Evolutionary conservation across 164 flowering plant genomes (phyloP), one percentile per base, ranked within the genome.

Genomic region (Magnolia sinica): DNA sequence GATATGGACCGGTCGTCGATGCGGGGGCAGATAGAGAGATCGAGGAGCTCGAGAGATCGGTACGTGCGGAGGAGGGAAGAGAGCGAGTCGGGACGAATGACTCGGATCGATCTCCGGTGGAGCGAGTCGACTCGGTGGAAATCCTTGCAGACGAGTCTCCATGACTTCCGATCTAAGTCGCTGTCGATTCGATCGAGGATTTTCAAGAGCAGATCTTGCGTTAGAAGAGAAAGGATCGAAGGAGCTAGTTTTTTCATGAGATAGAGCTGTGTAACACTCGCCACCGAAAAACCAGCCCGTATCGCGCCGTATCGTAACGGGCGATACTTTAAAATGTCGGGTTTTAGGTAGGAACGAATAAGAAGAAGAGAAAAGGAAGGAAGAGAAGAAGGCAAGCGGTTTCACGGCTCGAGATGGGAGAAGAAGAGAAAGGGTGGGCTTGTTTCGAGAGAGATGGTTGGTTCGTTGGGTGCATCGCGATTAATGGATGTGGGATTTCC

Each of bases 21-120:
- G 1, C 89, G 77, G 3, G 92, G 90, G 73, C 94, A 92, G 7
- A 79, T 82, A 7, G 92, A 89, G 64, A 92, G 85, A 79, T 92
- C 97, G 49, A 92, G 83, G 1, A 76, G 77, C 9, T 78, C 74
- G 45, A 89, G 50, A 58, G 69, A 45, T 0, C 73, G 9, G 82
- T 79, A 84, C 20, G 81, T 88, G 11, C 16, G 23, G 70, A 88
- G 78, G 8, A 90, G 84, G 9, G 55, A 22, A 1, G 81, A 82
- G 52, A 88, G 76, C 68, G 79, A 82, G 61, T 88, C 92, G 74
- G 81, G 74, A 0, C 89, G 87, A 77, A 87, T 86, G 29, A 89
- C 79, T 20, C 86, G 81, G 65, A 90, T 79, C 18, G 75, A 29
- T 31, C 79, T 83, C 7, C 91, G 85, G 22, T 77, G 83, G 37